Evolutionary conservation across 495 filamentous ascomycete genomes (phyloP), one percentile per base, ranked within the genome.

Genomic region (Penicillium egyptiacum): DNA sequence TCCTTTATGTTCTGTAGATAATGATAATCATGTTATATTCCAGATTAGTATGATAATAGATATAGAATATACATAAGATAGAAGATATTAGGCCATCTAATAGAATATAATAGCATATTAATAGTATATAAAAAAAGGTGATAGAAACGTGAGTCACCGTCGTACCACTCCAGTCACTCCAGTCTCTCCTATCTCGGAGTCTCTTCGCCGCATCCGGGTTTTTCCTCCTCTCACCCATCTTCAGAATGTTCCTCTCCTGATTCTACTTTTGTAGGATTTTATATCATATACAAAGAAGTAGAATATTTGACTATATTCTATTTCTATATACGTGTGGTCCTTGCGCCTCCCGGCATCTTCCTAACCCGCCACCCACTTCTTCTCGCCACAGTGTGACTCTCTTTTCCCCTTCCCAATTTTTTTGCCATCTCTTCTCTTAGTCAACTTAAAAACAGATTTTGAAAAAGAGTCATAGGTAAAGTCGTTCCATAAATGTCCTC

Each of bases 331-430:
- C 39, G 25, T 17, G 40, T 50, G 54, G 44, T 55, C 42, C 53
- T 48, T 57, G 61, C 53, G 58, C 53, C 57, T 53, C 59, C 50
- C 35, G 47, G 47, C 20, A 23, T 53, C 43, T 50, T 52, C 30
- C 53, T 37, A 59, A 53, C 59, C 69, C 64, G 61, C 68, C 67
- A 69, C 67, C 64, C 58, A 42, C 35, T n/a, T 59, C 10, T 61
- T 54, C 50, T 67, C 57, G 65, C 65, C 65, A 68, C 65, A 68
- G 28, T 43, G 37, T 55, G 50, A 55, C 56, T 55, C 30, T 44
- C 26, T 37, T 33, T 50, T 57, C 37, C 53, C 56, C 63, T 65
- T 63, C 56, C 53, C 54, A 47, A n/a, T n/a, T 26, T 52, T 51
- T 49, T 58, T 43, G 39, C 50, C 37, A n/a, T 44, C 50, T 37